A percentile compares a stretch with the other conserved stretches of the same genome.
These are phyloP conservation scores for Venturia nashicola DNA, from an alignment of 2,329 filamentous ascomycete species.

Conservation along the genomic window DNA sequence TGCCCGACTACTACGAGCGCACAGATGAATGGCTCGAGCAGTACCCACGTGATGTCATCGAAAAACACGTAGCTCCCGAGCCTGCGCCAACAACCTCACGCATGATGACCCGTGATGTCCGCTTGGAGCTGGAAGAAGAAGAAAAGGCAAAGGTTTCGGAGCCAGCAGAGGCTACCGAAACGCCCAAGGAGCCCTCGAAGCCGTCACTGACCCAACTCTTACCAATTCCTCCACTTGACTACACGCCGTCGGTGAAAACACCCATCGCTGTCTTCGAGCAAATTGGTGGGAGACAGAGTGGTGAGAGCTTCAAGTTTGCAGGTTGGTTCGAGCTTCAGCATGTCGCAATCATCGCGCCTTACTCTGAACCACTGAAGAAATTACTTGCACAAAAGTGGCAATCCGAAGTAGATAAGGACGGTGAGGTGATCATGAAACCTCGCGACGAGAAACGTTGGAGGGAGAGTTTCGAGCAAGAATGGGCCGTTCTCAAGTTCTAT, in stretches of 20 bases:
- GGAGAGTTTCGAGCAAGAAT: conserved; percentile 15
- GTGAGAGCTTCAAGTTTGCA: conserved; percentile 14
- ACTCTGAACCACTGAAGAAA: conserved; percentile 14
- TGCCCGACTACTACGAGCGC: conserved; percentile 12
- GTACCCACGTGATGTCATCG: conserved; percentile 1
- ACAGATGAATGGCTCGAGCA: not conserved
- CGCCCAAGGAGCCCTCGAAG: not conserved
- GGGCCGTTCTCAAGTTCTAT: conserved; percentile 21
- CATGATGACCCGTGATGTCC: not conserved
- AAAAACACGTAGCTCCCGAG: not conserved
- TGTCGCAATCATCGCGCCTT: conserved; percentile 16
- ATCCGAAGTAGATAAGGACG: conserved; percentile 11
- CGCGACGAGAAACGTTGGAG: conserved; percentile 15
- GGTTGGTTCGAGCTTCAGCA: conserved; percentile 16
- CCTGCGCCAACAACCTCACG: not conserved
- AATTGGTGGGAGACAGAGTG: not conserved
- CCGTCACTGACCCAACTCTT: not conserved
- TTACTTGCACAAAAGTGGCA: conserved; percentile 22
- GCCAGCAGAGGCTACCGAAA: not conserved
- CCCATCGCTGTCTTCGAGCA: conserved; percentile 19
- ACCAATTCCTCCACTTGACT: not conserved
- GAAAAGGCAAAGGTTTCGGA: not conserved
- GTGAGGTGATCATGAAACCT: conserved; percentile 12
- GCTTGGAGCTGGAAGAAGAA: conserved; percentile 1
- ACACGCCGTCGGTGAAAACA: not conserved